A percentile compares a stretch with the other conserved stretches of the same genome.
These are phyloP conservation scores for Candida sojae DNA, from an alignment of 1,139 yeast genomes.

Conservation along the genomic window DNA sequence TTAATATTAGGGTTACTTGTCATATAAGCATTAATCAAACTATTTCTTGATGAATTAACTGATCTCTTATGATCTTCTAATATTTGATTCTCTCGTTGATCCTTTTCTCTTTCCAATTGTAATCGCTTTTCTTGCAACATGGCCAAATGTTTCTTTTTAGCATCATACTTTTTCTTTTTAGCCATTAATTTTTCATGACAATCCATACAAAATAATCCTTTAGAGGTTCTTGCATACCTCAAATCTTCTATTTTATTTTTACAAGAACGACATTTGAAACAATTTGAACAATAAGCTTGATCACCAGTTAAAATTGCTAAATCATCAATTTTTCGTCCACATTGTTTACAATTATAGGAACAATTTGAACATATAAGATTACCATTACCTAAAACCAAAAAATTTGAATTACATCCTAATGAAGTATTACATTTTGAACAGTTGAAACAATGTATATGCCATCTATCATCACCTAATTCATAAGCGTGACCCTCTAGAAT, in stretches of 20 bases:
- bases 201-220: constrained; percentile 89
- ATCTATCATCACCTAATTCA: constrained; percentile 85
- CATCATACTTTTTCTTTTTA: constrained; percentile 57
- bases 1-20: constrained; percentile 4
- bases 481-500: constrained; percentile 79
- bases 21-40: constrained; percentile 15
- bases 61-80: constrained; percentile 9
- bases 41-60: constrained; percentile 14
- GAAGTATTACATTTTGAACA: constrained; percentile 82
- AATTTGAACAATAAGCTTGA: constrained; percentile 89
- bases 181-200: constrained; percentile 88
- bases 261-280: constrained; percentile 91
- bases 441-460: constrained; percentile 93
- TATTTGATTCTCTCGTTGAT: constrained; percentile 6
- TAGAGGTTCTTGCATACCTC: constrained; percentile 89
- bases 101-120: constrained; percentile 11
- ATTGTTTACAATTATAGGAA: constrained; percentile 84
- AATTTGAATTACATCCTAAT: constrained; percentile 85
- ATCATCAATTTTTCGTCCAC: constrained; percentile 89
- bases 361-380: constrained; percentile 88
- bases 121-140: constrained; percentile 11
- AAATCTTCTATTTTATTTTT: constrained; percentile 85
- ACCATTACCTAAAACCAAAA: constrained; percentile 90
- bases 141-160: constrained; percentile 39
- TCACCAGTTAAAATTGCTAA: constrained; percentile 95